Evolutionary conservation across 2,329 filamentous ascomycete genomes (phyloP).

Genomic region (Trichoderma asperellum): DNA sequence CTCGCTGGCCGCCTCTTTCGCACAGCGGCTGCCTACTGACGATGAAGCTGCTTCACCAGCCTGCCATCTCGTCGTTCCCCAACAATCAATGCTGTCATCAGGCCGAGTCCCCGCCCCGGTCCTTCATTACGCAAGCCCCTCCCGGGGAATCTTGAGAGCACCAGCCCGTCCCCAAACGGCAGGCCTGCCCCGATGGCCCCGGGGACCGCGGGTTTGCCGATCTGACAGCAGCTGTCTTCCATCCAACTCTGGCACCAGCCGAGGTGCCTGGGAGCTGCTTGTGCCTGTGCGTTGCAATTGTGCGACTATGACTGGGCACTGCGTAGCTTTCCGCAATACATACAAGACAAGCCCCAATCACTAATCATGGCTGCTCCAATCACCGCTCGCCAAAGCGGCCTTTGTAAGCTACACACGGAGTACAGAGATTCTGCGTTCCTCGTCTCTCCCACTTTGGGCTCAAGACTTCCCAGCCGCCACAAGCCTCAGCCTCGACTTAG

Average conservation of each 20-base stretch:
- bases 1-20: not conserved
- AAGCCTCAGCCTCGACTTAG: not conserved
- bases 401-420: not conserved
- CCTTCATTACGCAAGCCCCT: conserved; percentile 1
- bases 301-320: not conserved
- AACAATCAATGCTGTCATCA: not conserved
- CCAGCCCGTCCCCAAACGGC: conserved; percentile 5
- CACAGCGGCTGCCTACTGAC: not conserved
- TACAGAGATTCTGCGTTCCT: not conserved
- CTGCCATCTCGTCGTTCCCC: not conserved
- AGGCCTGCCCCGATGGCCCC: conserved; percentile 1
- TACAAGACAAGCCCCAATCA: no score
- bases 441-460: not conserved
- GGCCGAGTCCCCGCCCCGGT: not conserved
- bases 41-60: not conserved
- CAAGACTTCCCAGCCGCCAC: not conserved
- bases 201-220: not conserved
- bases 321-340: not conserved
- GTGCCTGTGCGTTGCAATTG: not conserved
- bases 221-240: conserved; percentile 1
- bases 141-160: not conserved
- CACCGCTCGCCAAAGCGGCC: not conserved
- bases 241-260: not conserved
- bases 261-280: not conserved
- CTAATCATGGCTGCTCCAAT: not conserved